phyloP scores from a whole-genome alignment of 495 filamentous ascomycete genomes.

The Entonaema liquescens region DNA sequence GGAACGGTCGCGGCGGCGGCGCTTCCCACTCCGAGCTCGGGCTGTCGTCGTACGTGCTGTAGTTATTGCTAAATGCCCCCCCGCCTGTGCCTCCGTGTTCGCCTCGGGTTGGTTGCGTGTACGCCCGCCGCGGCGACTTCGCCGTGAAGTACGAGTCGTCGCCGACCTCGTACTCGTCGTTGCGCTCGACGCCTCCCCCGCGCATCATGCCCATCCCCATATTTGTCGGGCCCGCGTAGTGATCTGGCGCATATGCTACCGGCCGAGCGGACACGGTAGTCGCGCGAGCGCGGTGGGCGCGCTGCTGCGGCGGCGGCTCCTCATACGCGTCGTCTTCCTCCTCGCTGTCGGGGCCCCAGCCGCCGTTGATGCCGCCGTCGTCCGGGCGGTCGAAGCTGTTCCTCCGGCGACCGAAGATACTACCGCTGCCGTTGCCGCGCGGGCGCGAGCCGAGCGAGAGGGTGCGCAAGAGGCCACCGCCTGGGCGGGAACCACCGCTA shows the following conservation, averaged over 20 bases:
- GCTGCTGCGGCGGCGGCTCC: slow-evolving; percentile 28
- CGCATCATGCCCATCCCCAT: slow-evolving; percentile 48
- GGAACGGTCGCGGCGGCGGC: slow-evolving; percentile 61
- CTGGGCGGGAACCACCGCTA: slow-evolving; percentile 44
- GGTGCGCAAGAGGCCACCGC: slow-evolving; percentile 63
- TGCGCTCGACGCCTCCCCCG: slow-evolving; percentile 44
- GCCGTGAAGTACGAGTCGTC: slow-evolving; percentile 57
- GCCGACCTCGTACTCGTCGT: slow-evolving; percentile 51
- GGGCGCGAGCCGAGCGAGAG: slow-evolving; percentile 65
- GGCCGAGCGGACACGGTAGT: neutral
- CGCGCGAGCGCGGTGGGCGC: neutral
- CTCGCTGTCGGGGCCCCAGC: slow-evolving; percentile 53
- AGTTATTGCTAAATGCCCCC: neutral
- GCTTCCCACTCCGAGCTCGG: neutral
- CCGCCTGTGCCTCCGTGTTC: slow-evolving; percentile 1
- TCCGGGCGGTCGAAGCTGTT: slow-evolving; percentile 49
- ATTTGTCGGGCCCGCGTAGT: slow-evolving; percentile 5
- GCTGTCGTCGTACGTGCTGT: slow-evolving; percentile 6
- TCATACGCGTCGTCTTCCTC: slow-evolving; percentile 50
- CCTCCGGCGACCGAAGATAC: slow-evolving; percentile 56
- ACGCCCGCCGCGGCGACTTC: slow-evolving; percentile 43
- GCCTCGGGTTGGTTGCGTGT: slow-evolving; percentile 34
- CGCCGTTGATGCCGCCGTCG: slow-evolving; percentile 62
- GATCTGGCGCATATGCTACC: neutral
- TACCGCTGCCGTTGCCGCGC: slow-evolving; percentile 50